Evolutionary conservation across 371 early-diverging fungal species (phyloP).

Genomic region (Mortierella sp.): DNA sequence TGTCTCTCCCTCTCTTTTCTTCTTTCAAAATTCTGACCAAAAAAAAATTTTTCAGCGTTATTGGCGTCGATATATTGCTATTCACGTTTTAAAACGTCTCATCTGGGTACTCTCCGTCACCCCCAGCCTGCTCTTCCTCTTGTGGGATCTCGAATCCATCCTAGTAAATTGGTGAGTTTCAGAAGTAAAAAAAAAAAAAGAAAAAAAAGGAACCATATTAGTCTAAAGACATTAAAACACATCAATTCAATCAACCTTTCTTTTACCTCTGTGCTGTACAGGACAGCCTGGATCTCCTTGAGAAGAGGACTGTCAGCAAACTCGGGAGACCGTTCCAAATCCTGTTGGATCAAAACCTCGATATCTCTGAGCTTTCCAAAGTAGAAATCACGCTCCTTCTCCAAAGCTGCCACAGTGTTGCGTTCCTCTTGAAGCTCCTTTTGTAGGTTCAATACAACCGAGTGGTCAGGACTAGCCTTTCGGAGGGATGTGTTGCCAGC

Average conservation of each 20-base stretch:
- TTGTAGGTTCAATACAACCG: constrained; percentile 74
- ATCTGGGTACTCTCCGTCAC: constrained; percentile 60
- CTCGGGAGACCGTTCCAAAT: constrained; percentile 65
- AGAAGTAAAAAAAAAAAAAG: not conserved
- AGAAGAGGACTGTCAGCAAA: constrained; percentile 62
- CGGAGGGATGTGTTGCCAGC: constrained; percentile 38
- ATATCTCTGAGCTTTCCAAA: constrained; percentile 93
- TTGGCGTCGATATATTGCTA: not conserved
- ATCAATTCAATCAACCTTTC: not conserved
- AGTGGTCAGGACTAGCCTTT: constrained; percentile 50
- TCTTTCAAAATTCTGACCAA: not conserved
- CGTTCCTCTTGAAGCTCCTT: constrained; percentile 85
- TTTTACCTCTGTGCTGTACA: constrained; percentile 90
- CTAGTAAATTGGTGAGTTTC: constrained; percentile 1
- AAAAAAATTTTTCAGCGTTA: not conserved
- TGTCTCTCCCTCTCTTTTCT: not conserved
- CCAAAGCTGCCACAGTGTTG: constrained; percentile 87
- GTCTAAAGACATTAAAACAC: not conserved
- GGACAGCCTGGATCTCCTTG: constrained; percentile 83
- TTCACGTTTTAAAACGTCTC: constrained; percentile 64
- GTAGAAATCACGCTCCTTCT: constrained; percentile 97
- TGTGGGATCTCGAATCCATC: constrained; percentile 51
- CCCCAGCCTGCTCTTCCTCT: constrained; percentile 33
- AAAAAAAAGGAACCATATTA: not conserved
- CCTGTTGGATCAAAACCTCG: constrained; percentile 89